Evolutionary conservation across 345 rosid species (phyloP), one percentile per base, ranked within the genome.

Genomic region (Psidium guajava): DNA sequence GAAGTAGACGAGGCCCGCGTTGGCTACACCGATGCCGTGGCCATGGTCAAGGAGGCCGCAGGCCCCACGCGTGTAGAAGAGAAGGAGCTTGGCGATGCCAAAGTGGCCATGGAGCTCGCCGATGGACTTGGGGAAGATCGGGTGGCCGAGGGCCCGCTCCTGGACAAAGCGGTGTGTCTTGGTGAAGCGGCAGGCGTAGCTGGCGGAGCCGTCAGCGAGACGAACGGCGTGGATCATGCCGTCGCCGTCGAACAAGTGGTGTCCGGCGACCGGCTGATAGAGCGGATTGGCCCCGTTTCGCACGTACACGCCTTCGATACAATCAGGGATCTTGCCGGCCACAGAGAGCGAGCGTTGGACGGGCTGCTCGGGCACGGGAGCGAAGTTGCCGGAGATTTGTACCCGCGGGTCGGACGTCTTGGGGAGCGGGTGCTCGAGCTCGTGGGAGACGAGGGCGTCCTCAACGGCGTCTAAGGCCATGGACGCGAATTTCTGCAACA

Each of bases 21-120:
- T 94, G 0, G 96, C 98, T 9, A 95, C 98, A 0, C 98, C 98
- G 14, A 93, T 91, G 32, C 98, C 98, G 4, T 90, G 91, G 28
- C 87, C 88, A 8, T 91, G 96, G 84, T 96, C 96, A 16, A 96
- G 92, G 21, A 96, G 85, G 11, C 96, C 96, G 53, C 87, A 89
- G 12, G 92, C 74, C 28, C 95, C 96, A 52, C 98, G 88, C 9
- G 96, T 94, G 83, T 92, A 94, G 90, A 96, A 96, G 8, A 96
- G 93, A 85, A 96, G 87, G 49, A 96, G 91, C 49, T 96, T 87
- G 7, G 97, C 98, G 51, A 96, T 95, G 42, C 98, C 98, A 27
- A 95, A 93, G 89, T 95, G 98, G 13, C 98, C 98, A 82, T 96
- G 98, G 83, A 96, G 97, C 88, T 96, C 98, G 24, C 98, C 98